Percentiles rank a stretch among this genome's conserved stretches.
Conservation (phyloP, 2,329 filamentous ascomycete genomes). For the Fusarium napiforme region DNA sequence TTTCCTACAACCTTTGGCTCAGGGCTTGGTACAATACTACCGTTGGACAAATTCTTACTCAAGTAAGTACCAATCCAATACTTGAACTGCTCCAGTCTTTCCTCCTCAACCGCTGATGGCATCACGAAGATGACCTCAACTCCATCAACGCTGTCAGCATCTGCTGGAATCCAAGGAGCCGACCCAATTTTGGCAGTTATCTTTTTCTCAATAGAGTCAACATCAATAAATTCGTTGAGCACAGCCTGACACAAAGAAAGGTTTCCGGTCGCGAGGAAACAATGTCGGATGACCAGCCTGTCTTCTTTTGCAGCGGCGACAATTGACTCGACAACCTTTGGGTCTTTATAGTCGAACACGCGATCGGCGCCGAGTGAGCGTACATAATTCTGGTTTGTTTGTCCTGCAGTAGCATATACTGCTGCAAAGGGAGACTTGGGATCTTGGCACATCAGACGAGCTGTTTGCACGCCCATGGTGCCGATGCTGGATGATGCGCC, state of each 20-base stretch:
- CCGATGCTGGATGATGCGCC: constrained; percentile 59
- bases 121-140: constrained; percentile 53
- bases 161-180: constrained; percentile 48
- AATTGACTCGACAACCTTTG: constrained; percentile 47
- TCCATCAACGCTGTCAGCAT: constrained; percentile 45
- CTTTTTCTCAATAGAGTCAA: background rate
- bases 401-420: constrained; percentile 56
- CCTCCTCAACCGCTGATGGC: constrained; percentile 49
- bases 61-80: constrained; percentile 55
- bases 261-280: constrained; percentile 55
- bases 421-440: constrained; percentile 47
- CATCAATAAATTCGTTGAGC: constrained; percentile 47
- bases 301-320: constrained; percentile 51
- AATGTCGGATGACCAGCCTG: constrained; percentile 51
- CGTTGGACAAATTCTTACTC: constrained; percentile 47
- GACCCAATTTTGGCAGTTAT: constrained; percentile 50
- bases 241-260: constrained; percentile 51
- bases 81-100: constrained; percentile 51
- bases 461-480: constrained; percentile 56
- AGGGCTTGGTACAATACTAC: constrained; percentile 53
- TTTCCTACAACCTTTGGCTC: constrained; percentile 51
- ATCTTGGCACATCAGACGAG: constrained; percentile 50
- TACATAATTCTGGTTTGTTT: constrained; percentile 50
- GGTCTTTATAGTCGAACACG: constrained; percentile 55
- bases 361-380: constrained; percentile 50